Evolutionary conservation across 176 grass and related monocot genomes (phyloP).

Genomic region (Hyparrhenia diplandra): DNA sequence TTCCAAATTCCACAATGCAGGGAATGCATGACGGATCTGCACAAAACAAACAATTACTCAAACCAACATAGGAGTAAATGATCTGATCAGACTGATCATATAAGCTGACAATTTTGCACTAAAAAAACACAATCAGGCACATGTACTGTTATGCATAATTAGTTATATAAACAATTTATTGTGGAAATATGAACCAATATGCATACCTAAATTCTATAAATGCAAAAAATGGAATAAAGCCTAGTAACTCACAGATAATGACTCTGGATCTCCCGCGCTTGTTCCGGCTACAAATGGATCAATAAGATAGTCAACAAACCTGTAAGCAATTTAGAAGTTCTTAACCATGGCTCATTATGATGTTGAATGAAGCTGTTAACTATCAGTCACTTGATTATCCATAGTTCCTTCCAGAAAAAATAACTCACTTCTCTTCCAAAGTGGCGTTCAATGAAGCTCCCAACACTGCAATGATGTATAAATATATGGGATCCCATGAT

Average conservation of each 20-base stretch:
- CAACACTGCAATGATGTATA: constrained; percentile 53
- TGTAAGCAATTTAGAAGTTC: constrained; percentile 34
- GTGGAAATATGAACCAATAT: neutral
- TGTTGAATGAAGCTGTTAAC: constrained; percentile 12
- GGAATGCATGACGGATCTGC: constrained; percentile 88
- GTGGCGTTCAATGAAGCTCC: constrained; percentile 82
- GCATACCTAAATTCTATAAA: neutral
- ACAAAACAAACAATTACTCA: constrained; percentile 35
- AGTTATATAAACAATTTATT: constrained; percentile 10
- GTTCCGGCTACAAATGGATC: constrained; percentile 98
- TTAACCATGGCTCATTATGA: constrained; percentile 13
- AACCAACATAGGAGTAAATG: constrained; percentile 9
- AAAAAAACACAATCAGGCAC: neutral
- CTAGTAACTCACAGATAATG: constrained; percentile 71
- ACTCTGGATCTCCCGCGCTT: constrained; percentile 88
- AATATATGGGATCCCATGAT: neutral
- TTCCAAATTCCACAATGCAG: constrained; percentile 93
- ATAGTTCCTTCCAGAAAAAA: constrained; percentile 11
- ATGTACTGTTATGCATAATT: neutral
- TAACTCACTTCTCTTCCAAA: constrained; percentile 82
- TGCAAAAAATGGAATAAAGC: constrained; percentile 6
- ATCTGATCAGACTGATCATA: neutral
- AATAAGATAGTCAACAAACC: constrained; percentile 94
- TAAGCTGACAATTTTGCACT: neutral
- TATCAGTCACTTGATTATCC: constrained; percentile 18